These are phyloP conservation scores for Akanthomyces uredinophilus DNA, from an alignment of 2,329 filamentous ascomycete species.

Conservation along the genomic window DNA sequence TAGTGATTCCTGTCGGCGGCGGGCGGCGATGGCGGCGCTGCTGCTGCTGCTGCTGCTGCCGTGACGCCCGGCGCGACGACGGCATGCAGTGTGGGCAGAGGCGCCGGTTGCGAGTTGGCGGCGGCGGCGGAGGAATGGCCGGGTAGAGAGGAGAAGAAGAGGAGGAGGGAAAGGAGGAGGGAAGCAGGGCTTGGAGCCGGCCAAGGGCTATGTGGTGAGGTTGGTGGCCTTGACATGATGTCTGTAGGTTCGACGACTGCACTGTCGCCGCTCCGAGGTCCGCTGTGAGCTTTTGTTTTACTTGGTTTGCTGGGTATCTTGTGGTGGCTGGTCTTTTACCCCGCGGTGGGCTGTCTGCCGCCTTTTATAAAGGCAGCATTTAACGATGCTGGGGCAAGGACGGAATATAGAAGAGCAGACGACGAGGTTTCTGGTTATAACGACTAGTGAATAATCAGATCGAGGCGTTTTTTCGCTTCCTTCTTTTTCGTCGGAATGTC, in stretches of 20 bases:
- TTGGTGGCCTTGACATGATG: background rate
- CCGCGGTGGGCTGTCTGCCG: background rate
- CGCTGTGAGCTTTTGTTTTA: background rate
- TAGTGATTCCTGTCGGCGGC: background rate
- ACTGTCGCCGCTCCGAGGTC: background rate
- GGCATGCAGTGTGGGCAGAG: background rate
- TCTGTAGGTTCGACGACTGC: background rate
- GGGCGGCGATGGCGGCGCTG: background rate
- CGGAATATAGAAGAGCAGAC: background rate
- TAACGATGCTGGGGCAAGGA: background rate
- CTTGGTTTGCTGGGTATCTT: background rate
- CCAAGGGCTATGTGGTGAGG: background rate
- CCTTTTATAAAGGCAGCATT: background rate
- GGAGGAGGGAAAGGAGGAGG: background rate
- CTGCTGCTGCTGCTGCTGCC: background rate
- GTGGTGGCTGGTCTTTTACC: background rate
- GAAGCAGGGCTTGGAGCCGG: background rate
- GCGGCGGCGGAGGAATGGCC: background rate
- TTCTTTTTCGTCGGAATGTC: no score
- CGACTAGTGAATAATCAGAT: background rate
- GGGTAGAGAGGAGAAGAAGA: background rate
- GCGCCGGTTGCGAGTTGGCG: background rate
- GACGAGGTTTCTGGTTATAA: background rate
- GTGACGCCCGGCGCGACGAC: background rate
- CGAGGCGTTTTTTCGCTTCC: no score